Evolutionary conservation across 441 rosid species (phyloP).

Genomic region (Metrosideros polymorpha): DNA sequence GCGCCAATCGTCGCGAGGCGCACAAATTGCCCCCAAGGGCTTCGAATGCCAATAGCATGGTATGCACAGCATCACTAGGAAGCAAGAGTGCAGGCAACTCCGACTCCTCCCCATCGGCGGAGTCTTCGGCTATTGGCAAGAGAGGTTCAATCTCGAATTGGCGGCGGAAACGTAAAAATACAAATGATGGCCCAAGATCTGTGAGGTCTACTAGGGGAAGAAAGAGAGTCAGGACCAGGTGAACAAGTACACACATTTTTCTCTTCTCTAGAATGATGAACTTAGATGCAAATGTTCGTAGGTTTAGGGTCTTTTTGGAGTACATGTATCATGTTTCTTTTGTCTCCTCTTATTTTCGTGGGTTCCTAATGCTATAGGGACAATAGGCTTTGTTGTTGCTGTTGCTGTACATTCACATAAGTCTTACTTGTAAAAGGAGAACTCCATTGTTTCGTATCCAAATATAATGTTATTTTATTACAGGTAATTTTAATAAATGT

Average conservation of each 20-base stretch:
- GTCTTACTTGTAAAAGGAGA: neutral
- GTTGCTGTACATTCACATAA: neutral
- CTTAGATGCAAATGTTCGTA: neutral
- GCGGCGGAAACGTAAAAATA: constrained; percentile 20
- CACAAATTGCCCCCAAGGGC: constrained; percentile 8
- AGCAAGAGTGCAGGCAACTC: constrained; percentile 21
- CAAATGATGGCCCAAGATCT: constrained; percentile 2
- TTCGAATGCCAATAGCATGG: constrained; percentile 8
- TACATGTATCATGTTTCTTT: neutral
- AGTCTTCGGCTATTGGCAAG: constrained; percentile 25
- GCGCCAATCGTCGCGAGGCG: constrained; percentile 8
- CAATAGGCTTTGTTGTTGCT: neutral
- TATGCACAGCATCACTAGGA: constrained; percentile 13
- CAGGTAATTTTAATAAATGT: neutral
- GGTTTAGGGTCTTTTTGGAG: neutral
- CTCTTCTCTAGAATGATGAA: neutral
- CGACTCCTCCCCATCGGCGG: constrained; percentile 25
- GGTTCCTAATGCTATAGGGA: neutral
- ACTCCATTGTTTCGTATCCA: neutral
- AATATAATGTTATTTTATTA: neutral
- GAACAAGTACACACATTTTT: neutral
- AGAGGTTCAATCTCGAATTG: constrained; percentile 11
- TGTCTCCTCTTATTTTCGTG: neutral
- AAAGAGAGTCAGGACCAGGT: constrained; percentile 28
- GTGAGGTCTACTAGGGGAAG: constrained; percentile 24